Conservation (phyloP, 805 yeast species). For the Myxozyma vanderwaltii region DNA sequence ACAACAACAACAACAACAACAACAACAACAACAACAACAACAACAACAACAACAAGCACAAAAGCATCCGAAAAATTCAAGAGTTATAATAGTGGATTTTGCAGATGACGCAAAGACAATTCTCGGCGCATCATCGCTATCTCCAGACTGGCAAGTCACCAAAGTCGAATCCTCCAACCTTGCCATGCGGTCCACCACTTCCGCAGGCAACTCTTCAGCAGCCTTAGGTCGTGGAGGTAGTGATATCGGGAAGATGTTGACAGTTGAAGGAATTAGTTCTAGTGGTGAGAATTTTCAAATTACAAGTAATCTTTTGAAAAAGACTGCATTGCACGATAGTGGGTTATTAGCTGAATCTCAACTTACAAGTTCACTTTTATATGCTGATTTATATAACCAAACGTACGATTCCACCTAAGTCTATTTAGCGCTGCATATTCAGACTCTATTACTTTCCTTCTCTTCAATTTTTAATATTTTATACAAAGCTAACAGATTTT, state of each 20-base stretch:
- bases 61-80: too few species aligned
- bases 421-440: too few species aligned
- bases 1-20: too few species aligned
- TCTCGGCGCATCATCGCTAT: conserved; percentile 41
- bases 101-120: conserved; percentile 42
- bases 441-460: neutral
- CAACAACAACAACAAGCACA: too few species aligned
- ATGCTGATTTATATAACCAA: conserved; percentile 18
- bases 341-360: conserved; percentile 11
- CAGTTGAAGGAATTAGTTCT: conserved; percentile 32
- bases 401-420: conserved; percentile 22
- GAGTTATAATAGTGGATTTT: conserved; percentile 43
- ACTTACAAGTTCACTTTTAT: conserved; percentile 11
- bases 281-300: conserved; percentile 13
- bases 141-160: conserved; percentile 45
- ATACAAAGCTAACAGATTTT: neutral
- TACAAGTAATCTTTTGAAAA: neutral
- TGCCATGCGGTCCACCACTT: conserved; percentile 18
- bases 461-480: neutral
- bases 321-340: conserved; percentile 3
- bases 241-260: conserved; percentile 27
- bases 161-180: conserved; percentile 34
- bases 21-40: too few species aligned
- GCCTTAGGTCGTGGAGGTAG: neutral
- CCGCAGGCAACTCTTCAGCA: neutral